Conservation (phyloP, 2,329 filamentous ascomycete genomes). For the Sporothrix inflata region DNA sequence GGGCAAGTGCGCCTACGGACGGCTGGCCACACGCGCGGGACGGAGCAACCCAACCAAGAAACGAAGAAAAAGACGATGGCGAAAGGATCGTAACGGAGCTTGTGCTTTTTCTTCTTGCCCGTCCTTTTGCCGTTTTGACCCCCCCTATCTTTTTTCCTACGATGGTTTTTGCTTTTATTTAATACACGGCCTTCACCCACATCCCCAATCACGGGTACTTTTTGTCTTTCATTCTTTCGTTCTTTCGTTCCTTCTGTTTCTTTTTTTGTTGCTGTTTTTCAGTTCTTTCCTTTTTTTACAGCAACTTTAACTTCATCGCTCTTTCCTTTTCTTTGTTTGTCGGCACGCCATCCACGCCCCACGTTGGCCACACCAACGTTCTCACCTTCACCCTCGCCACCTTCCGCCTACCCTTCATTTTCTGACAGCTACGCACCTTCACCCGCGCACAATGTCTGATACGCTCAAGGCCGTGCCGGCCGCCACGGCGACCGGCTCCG, state of each 20-base stretch:
- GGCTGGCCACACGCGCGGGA: constrained; percentile 8
- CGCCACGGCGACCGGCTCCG: neutral
- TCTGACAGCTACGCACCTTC: neutral
- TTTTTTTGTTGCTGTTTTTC: neutral
- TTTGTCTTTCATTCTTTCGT: neutral
- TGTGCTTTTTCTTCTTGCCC: neutral
- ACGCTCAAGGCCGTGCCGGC: constrained; percentile 10
- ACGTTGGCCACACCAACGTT: neutral
- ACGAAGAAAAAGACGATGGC: neutral
- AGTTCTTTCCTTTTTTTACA: neutral
- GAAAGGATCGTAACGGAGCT: neutral
- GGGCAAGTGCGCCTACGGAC: no score
- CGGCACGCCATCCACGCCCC: neutral
- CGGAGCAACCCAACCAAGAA: neutral
- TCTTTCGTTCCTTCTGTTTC: neutral
- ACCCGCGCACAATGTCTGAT: constrained; percentile 1
- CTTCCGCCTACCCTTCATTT: neutral
- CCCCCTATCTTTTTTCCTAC: neutral
- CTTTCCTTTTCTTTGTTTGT: neutral
- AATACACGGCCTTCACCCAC: neutral
- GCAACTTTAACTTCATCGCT: neutral
- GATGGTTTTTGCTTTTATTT: constrained; percentile 8
- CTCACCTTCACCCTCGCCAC: neutral
- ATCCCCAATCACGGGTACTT: neutral
- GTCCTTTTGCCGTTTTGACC: neutral